Percentiles rank a stretch among this genome's conserved stretches.
Evolutionary conservation across 305 asterid species (phyloP).

Genomic region (Solanum hybrid): DNA sequence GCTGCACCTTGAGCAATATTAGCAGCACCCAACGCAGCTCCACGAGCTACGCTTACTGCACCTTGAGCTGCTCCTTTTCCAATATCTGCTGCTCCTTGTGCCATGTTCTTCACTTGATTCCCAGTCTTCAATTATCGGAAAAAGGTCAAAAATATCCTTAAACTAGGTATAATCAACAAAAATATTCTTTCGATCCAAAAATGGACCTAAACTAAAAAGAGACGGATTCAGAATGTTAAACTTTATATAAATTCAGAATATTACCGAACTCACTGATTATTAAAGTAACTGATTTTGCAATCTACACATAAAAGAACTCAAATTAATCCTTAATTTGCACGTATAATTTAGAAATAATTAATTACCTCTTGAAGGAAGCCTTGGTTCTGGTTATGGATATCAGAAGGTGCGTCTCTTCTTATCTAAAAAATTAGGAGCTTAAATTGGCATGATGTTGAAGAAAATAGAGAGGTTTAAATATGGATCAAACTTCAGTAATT

Average conservation of each 20-base stretch:
- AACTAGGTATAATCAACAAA: background rate
- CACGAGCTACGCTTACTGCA: slow-evolving; percentile 39
- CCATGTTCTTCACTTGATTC: slow-evolving; percentile 1
- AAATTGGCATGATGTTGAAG: background rate
- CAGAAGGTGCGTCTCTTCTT: slow-evolving; percentile 4
- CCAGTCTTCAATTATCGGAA: background rate
- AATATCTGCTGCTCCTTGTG: slow-evolving; percentile 12
- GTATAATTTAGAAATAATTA: too few relatives aligned
- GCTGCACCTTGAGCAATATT: slow-evolving; percentile 45
- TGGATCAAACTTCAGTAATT: background rate
- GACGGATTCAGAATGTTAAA: too few relatives aligned
- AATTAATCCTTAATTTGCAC: background rate
- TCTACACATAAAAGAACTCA: background rate
- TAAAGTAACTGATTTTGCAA: too few relatives aligned
- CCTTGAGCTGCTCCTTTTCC: slow-evolving; percentile 29
- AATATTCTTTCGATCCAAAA: too few relatives aligned
- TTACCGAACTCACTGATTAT: too few relatives aligned
- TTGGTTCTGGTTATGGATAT: background rate
- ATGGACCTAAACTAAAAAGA: too few relatives aligned
- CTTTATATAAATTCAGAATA: too few relatives aligned
- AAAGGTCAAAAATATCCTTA: background rate
- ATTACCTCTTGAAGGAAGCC: slow-evolving; percentile 9
- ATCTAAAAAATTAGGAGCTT: background rate
- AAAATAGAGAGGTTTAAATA: background rate
- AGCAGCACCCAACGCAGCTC: slow-evolving; percentile 41